Conservation (phyloP, 768 basidiomycete genomes). For the Gymnopilus junonius region DNA sequence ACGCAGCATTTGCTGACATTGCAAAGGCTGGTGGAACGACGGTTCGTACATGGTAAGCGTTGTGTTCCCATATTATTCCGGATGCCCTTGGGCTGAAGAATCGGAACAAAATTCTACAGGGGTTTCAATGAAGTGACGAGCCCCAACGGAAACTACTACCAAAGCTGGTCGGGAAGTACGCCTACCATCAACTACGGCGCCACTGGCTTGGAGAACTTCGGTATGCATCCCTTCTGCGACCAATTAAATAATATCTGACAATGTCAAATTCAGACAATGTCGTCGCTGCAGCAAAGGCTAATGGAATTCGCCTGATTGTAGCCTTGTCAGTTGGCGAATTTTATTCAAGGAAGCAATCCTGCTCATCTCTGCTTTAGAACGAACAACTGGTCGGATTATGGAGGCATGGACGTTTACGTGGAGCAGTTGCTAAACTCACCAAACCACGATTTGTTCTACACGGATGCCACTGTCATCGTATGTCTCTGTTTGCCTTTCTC, state of each 20-base stretch:
- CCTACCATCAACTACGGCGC: constrained; percentile 59
- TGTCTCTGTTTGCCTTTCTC: constrained; percentile 15
- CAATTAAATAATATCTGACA: neutral
- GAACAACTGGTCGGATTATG: constrained; percentile 68
- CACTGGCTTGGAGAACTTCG: constrained; percentile 55
- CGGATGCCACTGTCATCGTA: constrained; percentile 52
- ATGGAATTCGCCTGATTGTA: constrained; percentile 64
- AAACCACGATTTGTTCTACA: constrained; percentile 61
- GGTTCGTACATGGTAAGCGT: constrained; percentile 50
- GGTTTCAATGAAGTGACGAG: constrained; percentile 52
- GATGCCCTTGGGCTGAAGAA: neutral
- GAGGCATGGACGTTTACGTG: constrained; percentile 73
- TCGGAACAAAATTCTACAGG: constrained; percentile 18
- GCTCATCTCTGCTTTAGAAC: constrained; percentile 38
- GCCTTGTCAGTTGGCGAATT: constrained; percentile 45
- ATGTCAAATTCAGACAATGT: constrained; percentile 45
- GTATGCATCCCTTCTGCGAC: constrained; percentile 26
- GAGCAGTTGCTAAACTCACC: constrained; percentile 47
- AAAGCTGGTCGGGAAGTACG: constrained; percentile 53
- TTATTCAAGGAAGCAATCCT: neutral
- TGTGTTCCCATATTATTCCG: neutral
- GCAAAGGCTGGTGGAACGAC: constrained; percentile 53
- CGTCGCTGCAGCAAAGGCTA: constrained; percentile 61
- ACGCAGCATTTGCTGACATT: constrained; percentile 55
- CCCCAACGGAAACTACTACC: constrained; percentile 54